Base-by-base conservation (phyloP, 768 basidiomycete genomes). In the Psilocybe azurescens region DNA sequence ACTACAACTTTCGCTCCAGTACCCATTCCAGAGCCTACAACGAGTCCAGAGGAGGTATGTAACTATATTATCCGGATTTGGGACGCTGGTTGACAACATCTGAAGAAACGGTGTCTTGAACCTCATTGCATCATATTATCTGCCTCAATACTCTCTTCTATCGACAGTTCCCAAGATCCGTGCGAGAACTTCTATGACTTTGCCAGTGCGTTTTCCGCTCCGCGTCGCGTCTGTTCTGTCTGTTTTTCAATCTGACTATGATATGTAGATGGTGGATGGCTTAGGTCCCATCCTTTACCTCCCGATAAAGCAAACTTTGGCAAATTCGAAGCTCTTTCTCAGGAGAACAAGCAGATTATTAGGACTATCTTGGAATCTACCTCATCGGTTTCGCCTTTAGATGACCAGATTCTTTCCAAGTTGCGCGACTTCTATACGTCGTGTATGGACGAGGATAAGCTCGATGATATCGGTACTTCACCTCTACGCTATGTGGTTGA, bases 141-240 rank as follows among this genome's bases (percentile, higher is more conserved):
- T 9, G 91, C 94, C 1, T 83, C 88, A 0, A 91, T 99, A 61
- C 77, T 99, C 13, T 85, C 89, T 18, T 87, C 87, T 0, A 75
- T 99, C 20, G 96, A 99, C 71, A 83, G 83, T 9, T 79, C 87
- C 8, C 83, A 90, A 66, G 95, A 99, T 71, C 97, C 97, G 0
- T 99, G 97, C 75, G 93, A 98, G 67, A 90, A 95, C 75, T 97
- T 98, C 74, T 98, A 95, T 71, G 86, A 90, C 65, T 99, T 89
- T 76, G 88, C 95, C 9, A 96, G 95, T 96, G 70, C 69, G 93
- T 88, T 59, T 20, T 47, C 8, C 14, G 41, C n/a, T 47, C 8
- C 14, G 41, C n/a, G 11, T 47, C 29, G 53, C 18, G 24, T 11
- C n/a, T 54, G 28, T 57, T 6, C 13, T 36, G 10, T 2, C 18